These are phyloP conservation scores for Ascochyta clinopodiicola DNA, from an alignment of 2,329 filamentous ascomycete genomes.

Conservation along the genomic window DNA sequence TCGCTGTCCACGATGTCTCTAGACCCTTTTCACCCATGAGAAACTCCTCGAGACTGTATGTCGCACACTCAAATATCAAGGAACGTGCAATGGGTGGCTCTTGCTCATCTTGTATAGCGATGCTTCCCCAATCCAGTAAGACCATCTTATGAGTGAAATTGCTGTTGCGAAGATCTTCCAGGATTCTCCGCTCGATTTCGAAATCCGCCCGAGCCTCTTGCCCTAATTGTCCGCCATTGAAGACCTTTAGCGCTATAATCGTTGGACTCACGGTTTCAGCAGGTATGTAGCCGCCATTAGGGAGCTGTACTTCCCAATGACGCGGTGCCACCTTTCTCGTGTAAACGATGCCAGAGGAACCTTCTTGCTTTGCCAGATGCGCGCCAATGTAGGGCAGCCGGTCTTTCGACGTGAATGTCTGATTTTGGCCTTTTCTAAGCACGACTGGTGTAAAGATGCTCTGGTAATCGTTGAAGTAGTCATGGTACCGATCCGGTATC, in stretches of 20 bases:
- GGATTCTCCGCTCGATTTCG: neutral
- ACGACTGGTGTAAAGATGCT: neutral
- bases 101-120: neutral
- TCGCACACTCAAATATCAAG: slow-evolving; percentile 4
- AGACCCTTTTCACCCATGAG: neutral
- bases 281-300: neutral
- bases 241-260: neutral
- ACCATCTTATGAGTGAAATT: neutral
- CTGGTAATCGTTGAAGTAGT: neutral
- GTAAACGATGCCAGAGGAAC: neutral
- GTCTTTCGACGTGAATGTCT: no score
- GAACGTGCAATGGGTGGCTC: neutral
- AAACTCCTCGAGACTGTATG: slow-evolving; percentile 1
- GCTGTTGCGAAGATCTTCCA: neutral
- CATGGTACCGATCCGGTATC: neutral
- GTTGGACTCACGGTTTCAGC: neutral
- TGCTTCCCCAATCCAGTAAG: slow-evolving; percentile 1
- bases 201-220: neutral
- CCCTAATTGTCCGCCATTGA: neutral
- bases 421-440: neutral
- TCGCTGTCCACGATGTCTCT: neutral
- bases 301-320: neutral
- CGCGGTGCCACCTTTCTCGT: neutral
- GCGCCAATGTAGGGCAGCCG: no score
- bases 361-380: no score